These are phyloP conservation scores for Phalaenopsis hybrid DNA, from an alignment of 116 monocot genomes.

Conservation along the genomic window DNA sequence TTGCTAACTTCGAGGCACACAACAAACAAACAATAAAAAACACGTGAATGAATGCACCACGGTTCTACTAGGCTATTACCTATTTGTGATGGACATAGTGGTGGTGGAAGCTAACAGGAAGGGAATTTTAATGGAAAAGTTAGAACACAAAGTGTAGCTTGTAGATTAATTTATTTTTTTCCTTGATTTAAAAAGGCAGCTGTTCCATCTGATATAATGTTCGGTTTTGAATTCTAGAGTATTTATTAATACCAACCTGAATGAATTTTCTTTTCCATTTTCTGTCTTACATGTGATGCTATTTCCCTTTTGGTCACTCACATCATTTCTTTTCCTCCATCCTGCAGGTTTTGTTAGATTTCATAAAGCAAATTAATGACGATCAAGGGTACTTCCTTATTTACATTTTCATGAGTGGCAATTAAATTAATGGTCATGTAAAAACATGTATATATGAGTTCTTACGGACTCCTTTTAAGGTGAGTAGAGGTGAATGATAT, in stretches of 20 bases:
- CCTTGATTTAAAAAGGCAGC: background rate
- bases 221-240: background rate
- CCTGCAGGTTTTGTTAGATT: conserved; percentile 94
- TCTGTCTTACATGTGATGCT: background rate
- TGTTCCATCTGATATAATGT: background rate
- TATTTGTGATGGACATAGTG: background rate
- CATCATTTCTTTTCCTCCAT: conserved; percentile 1
- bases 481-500: background rate
- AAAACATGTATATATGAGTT: conserved; percentile 1
- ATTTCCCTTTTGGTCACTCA: background rate
- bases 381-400: conserved; percentile 66
- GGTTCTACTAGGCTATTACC: background rate
- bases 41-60: background rate
- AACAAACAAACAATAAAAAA: background rate
- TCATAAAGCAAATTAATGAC: conserved; percentile 88
- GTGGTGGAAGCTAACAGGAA: background rate
- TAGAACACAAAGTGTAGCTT: background rate
- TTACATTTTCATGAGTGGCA: background rate
- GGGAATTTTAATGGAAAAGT: background rate
- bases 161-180: background rate
- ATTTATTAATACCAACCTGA: background rate
- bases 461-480: background rate
- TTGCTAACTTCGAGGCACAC: background rate
- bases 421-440: conserved; percentile 4
- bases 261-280: background rate